Base-by-base conservation (phyloP, 768 basidiomycete species). In the Trametes punicea region DNA sequence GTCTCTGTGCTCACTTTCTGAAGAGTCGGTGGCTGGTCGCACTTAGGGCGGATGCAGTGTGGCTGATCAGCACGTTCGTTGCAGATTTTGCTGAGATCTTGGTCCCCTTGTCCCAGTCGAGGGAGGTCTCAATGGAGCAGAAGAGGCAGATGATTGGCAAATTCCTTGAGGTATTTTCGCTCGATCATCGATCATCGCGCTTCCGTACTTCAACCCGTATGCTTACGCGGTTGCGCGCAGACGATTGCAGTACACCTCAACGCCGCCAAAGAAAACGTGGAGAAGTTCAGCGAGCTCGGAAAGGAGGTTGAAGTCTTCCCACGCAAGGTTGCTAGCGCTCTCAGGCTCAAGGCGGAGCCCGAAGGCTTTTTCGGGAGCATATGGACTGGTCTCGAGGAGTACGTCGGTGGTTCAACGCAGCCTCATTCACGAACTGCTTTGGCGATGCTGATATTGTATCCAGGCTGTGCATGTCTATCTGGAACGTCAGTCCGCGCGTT, bases 101-200 rank as follows among this genome's bases (percentile, higher is more conserved):
- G 15, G 57, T 68, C 7, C 67, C 67, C 6, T 46, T 68, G 10
- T 62, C 67, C 4, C 61, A 57, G 30, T 63, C 64, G 15, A 16
- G 9, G 6, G 23, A 63, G 57, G 59, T 55, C 33, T 41, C 34
- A 9, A 36, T 57, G 4, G 48, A 47, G 25, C 62, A 68, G 61
- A 68, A 68, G 64, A 59, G 46, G 23, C 25, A 65, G 16, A 68
- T 68, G 67, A 65, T 68, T 39, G 62, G 59, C 48, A 66, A 66
- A 40, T 68, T 68, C 55, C 44, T 66, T 27, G 67, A 68, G 61
- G 66, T 64, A 44, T 6, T 10, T 2, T 13, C 21, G 5, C 3
- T 23, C 13, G 6, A 6, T 8, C 0, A 25, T 6, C 21, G 23
- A 25, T 42, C 18, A 25, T 23, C 23, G 7, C 1, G n/a, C n/a